A percentile compares a stretch with the other conserved stretches of the same genome.
Conservation (phyloP, 306 rosid genomes). For the Gynostemma pentaphyllum region DNA sequence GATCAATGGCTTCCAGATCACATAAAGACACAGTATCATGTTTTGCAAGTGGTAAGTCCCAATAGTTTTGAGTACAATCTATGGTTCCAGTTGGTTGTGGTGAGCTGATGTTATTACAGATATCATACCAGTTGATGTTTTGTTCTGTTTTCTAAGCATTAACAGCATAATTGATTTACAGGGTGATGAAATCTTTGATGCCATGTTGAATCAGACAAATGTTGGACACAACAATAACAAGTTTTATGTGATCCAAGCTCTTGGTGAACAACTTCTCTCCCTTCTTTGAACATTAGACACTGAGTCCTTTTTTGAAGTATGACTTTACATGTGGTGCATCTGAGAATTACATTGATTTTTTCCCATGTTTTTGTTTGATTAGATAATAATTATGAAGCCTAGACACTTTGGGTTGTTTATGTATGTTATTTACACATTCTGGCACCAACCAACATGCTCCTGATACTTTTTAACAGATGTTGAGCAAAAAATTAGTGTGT, state of each 20-base stretch:
- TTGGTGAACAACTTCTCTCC: constrained; percentile 43
- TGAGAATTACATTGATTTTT: no score
- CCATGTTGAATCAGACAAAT: constrained; percentile 88
- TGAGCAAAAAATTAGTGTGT: background rate
- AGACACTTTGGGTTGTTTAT: no score
- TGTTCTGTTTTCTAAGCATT: background rate
- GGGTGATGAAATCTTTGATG: constrained; percentile 83
- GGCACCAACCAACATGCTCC: background rate
- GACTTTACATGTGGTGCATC: background rate
- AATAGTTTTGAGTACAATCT: background rate
- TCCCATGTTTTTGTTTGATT: no score
- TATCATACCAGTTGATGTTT: background rate
- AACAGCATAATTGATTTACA: constrained; percentile 14
- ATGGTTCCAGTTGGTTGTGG: background rate
- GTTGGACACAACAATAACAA: constrained; percentile 74
- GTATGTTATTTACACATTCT: no score
- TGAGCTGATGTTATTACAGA: background rate
- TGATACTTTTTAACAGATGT: background rate
- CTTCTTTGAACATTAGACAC: background rate
- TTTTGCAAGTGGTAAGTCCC: constrained; percentile 54
- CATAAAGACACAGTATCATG: constrained; percentile 63
- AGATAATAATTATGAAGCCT: no score
- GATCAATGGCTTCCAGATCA: constrained; percentile 83
- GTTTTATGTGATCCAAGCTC: constrained; percentile 79
- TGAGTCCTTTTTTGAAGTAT: background rate